These are phyloP conservation scores for Leccinum sublutescens DNA, from an alignment of 768 basidiomycete species.

Conservation along the genomic window DNA sequence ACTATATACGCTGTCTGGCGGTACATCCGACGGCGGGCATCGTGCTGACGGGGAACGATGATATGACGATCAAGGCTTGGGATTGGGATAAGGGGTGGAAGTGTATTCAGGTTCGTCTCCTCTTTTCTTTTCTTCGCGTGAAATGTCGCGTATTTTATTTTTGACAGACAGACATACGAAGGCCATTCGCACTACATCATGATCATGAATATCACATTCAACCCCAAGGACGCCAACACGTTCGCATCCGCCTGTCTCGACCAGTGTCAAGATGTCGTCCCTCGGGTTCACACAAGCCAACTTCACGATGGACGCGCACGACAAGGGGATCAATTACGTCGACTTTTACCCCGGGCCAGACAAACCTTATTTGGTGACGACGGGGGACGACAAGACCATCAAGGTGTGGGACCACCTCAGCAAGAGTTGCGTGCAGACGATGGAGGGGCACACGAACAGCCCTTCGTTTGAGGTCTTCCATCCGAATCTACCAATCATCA, in stretches of 20 bases:
- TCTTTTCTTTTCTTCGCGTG: background rate
- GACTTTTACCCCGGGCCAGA: constrained; percentile 98
- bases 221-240: constrained; percentile 96
- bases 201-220: constrained; percentile 79
- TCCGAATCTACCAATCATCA: constrained; percentile 68
- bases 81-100: constrained; percentile 99
- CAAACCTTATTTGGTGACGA: constrained; percentile 94
- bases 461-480: constrained; percentile 98
- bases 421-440: constrained; percentile 96
- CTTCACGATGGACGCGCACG: constrained; percentile 97
- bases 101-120: constrained; percentile 76
- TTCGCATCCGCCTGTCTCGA: constrained; percentile 98
- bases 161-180: constrained; percentile 70
- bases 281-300: constrained; percentile 81
- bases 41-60: constrained; percentile 94
- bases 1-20: constrained; percentile 95
- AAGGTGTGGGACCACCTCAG: constrained; percentile 99
- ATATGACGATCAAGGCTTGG: constrained; percentile 99
- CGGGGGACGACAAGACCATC: constrained; percentile 95
- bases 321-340: constrained; percentile 98
- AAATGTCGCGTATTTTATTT: background rate
- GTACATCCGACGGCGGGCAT: constrained; percentile 93
- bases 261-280: constrained; percentile 96
- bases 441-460: constrained; percentile 97
- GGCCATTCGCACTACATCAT: constrained; percentile 99